Percentiles rank a stretch among this genome's conserved stretches.
Evolutionary conservation across 257 asterid species (phyloP).

Genomic region (Ligustrum vulgare): DNA sequence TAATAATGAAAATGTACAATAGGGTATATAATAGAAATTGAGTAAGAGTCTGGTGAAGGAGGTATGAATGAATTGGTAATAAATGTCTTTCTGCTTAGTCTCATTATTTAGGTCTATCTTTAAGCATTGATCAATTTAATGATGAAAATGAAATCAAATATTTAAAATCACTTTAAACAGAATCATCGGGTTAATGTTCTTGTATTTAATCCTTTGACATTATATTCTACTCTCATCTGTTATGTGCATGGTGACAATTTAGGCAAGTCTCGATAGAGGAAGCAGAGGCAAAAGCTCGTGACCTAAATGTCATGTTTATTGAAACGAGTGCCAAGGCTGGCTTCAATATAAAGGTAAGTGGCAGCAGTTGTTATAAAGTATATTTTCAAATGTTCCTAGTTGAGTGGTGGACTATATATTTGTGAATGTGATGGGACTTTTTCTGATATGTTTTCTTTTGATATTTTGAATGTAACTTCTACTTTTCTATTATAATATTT

Average conservation of each 20-base stretch:
- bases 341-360: slow-evolving; percentile 46
- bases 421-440: no score
- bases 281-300: slow-evolving; percentile 57
- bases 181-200: no score
- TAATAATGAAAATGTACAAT: not conserved
- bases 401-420: no score
- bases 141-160: no score
- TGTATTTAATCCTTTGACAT: no score
- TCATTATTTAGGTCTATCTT: not conserved
- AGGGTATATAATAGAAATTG: not conserved
- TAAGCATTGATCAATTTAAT: no score
- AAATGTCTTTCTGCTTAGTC: not conserved
- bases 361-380: not conserved
- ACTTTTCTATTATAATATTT: no score
- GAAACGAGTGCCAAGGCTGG: slow-evolving; percentile 62
- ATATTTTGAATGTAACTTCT: no score
- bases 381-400: not conserved
- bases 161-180: no score
- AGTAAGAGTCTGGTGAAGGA: not conserved
- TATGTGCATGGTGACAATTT: not conserved
- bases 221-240: no score
- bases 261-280: slow-evolving; percentile 58
- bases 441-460: no score
- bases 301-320: slow-evolving; percentile 48
- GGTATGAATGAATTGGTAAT: not conserved